Evolutionary conservation across 768 basidiomycete genomes (phyloP), one percentile per base, ranked within the genome.

Genomic region (Boletellus sp.): DNA sequence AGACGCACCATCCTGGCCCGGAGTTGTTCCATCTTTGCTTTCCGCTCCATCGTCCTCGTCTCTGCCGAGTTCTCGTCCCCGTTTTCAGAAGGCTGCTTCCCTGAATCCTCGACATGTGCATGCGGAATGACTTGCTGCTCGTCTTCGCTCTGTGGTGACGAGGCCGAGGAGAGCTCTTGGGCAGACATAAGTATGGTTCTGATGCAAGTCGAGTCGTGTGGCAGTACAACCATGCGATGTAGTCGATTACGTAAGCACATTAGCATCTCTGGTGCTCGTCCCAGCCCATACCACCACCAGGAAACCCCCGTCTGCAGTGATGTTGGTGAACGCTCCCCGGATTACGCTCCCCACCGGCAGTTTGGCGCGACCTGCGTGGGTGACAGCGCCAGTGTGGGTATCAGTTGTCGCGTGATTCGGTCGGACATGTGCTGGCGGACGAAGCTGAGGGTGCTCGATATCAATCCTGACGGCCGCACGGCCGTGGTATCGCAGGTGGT

Each of bases 11-110:
- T 90, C 63, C 81, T 84, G 66, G 80, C 78, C 53, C 90, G 74
- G 36, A 96, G 74, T 57, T 83, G 74, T 23, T 84, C 85, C 68
- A 94, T 69, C 72, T 87, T 94, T 17, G 78, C 81, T 66, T 83
- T 83, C 50, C 91, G 73, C 47, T 86, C 84, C 77, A 88, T 75
- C 0, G 80, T 78, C 62, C 75, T 22, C 20, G 50, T 34, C 10
- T 53, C 55, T 45, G 53, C 37, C 5, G 58, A 39, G 22, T 50
- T 50, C 45, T 57, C 45, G 45, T 51, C 58, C 33, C 54, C 57
- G 56, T 48, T 54, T 43, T 55, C 54, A 1, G 26, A 55, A 55
- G 62, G 58, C 40, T 66, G 65, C n/a, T 66, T n/a, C n/a, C n/a
- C 61, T 1, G 56, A 58, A 8, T 60, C 65, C 19, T 67, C 67